Base-by-base conservation (phyloP, 2,329 filamentous ascomycete genomes). In the Pseudocercospora crystallina region DNA sequence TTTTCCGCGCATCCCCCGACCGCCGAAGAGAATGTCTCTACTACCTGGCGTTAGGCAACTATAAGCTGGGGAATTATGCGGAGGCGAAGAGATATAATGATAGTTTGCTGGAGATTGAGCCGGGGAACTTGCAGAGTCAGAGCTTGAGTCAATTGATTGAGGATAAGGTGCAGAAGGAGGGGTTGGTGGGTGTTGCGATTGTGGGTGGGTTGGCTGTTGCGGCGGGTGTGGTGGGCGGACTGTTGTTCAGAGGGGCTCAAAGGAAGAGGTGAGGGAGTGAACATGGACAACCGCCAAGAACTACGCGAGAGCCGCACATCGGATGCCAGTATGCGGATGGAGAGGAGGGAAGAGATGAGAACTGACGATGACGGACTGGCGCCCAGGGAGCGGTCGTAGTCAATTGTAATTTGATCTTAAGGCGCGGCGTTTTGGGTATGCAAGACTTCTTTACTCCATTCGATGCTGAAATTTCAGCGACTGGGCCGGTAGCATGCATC, bases 11-110 rank as follows among this genome's bases (percentile, higher is more conserved):
- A 52, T 87, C 90, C 32, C 90, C 90, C 60, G 94, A 97, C 73
- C 89, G 94, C 63, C 86, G 94, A 67, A 86, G 94, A 66, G 94
- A 99, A 80, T 99, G 94, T 69, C 87, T 99, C 55, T 99, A 96
- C 79, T 99, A 99, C 74, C 85, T 99, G 47, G 94, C 90, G 20
- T 82, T 99, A 30, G 94, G 94, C 57, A 96, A 97, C 79, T 97
- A 92, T 82, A 97, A 97, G 78, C 83, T 99, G 40, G 92, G 91
- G 56, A 97, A 96, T 79, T 99, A 96, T 72, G 90, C 86, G 54
- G 94, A 99, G 69, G 92, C 92, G 53, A 81, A 92, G 65, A 82
- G 89, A 67, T 97, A 97, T 75, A 99, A 99, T 71, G 92, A 97
- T 67, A 79, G 92, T 43, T 77, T 99, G 55, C 74, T 97, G 47